phyloP scores from a whole-genome alignment of 2,329 filamentous ascomycete species.

The Ophiostoma perfectum region DNA sequence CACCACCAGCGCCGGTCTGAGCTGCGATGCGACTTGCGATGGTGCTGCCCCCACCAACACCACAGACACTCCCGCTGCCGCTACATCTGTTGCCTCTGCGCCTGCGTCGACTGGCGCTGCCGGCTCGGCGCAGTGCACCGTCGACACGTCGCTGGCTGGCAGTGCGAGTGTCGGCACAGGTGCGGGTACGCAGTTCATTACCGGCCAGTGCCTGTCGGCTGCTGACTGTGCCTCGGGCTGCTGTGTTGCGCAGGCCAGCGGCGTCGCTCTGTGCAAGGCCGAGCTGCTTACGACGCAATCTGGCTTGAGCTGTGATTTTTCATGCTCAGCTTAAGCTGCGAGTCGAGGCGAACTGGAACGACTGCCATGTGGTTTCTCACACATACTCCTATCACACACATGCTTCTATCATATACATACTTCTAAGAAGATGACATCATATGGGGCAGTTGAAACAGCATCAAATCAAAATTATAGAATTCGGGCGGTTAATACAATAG shows the following conservation, averaged over 20 bases:
- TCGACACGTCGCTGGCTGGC: not conserved
- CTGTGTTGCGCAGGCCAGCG: slow-evolving; percentile 28
- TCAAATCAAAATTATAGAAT: no score
- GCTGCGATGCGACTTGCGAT: not conserved
- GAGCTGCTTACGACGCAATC: not conserved
- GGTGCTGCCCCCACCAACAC: not conserved
- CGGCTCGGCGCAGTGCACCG: slow-evolving; percentile 4
- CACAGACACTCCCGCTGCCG: not conserved
- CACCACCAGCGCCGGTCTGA: not conserved
- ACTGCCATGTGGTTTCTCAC: no score
- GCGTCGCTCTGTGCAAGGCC: slow-evolving; percentile 23
- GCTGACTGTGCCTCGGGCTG: slow-evolving; percentile 32
- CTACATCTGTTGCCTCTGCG: not conserved
- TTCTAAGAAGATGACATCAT: no score
- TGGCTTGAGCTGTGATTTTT: not conserved
- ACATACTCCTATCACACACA: no score
- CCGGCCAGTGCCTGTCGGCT: slow-evolving; percentile 28
- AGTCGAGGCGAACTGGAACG: not conserved
- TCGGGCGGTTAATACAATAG: no score
- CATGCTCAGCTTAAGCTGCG: not conserved
- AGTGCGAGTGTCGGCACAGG: not conserved
- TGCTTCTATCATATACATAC: no score
- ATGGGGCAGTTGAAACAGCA: no score
- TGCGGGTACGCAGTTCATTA: not conserved
- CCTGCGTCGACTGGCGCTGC: not conserved